Conservation (phyloP, 305 asterid species). For the Fraxinus floribunda region DNA sequence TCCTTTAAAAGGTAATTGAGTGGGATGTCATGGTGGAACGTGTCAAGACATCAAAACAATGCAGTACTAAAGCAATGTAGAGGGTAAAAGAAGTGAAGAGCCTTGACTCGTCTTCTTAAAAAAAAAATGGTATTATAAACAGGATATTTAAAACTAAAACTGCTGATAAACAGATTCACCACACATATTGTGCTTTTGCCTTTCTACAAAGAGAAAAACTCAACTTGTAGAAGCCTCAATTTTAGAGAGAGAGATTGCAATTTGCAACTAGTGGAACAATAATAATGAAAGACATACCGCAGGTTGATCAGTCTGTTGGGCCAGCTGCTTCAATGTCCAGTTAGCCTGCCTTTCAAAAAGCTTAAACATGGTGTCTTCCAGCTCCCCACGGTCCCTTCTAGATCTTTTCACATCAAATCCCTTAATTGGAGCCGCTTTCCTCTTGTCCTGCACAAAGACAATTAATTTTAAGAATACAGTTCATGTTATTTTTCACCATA, state of each 20-base stretch:
- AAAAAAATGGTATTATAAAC: no score
- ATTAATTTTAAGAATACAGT: slow-evolving; percentile 7
- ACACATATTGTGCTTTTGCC: neutral
- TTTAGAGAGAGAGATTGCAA: neutral
- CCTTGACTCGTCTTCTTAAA: no score
- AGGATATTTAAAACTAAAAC: neutral
- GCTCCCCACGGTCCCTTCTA: slow-evolving; percentile 73
- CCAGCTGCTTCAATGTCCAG: slow-evolving; percentile 78
- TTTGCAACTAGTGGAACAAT: slow-evolving; percentile 2
- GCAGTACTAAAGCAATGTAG: no score
- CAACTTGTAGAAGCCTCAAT: neutral
- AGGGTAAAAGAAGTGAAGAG: no score
- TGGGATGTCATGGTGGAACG: no score
- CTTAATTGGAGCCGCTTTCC: slow-evolving; percentile 58
- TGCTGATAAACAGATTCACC: neutral
- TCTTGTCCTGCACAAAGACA: slow-evolving; percentile 57
- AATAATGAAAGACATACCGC: slow-evolving; percentile 48
- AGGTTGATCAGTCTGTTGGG: slow-evolving; percentile 80
- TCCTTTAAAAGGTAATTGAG: no score
- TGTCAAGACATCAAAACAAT: no score
- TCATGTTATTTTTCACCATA: slow-evolving; percentile 8
- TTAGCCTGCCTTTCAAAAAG: slow-evolving; percentile 76
- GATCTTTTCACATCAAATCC: slow-evolving; percentile 71
- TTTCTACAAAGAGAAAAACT: neutral
- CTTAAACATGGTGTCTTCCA: slow-evolving; percentile 85